phyloP scores from a whole-genome alignment of 441 rosid genomes.

The Gossypium gossypioides region DNA sequence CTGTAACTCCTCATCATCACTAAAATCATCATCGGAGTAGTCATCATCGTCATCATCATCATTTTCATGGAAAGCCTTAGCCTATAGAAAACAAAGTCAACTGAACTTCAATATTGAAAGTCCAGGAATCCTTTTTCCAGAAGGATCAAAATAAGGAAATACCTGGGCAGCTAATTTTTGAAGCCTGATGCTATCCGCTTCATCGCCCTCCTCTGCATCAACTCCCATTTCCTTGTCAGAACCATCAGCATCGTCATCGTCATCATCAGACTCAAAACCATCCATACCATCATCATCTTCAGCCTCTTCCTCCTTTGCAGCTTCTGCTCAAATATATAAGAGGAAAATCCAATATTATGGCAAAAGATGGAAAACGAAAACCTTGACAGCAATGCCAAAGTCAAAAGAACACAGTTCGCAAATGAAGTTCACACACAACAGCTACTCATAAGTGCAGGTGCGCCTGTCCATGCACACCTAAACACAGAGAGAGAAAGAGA shows the following conservation, averaged over 20 bases:
- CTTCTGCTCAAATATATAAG: constrained; percentile 32
- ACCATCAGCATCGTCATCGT: constrained; percentile 67
- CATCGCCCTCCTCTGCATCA: constrained; percentile 82
- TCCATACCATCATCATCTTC: constrained; percentile 94
- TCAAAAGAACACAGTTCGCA: background rate
- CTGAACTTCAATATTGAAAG: background rate
- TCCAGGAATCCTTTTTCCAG: background rate
- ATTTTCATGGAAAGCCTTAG: constrained; percentile 60
- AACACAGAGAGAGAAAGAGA: background rate
- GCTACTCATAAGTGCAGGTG: too few relatives aligned
- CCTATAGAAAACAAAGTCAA: constrained; percentile 28
- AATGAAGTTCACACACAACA: background rate
- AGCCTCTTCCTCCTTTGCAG: constrained; percentile 74
- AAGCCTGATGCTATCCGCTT: constrained; percentile 69
- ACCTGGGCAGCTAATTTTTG: constrained; percentile 86
- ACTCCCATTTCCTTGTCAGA: constrained; percentile 75
- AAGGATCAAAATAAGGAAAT: constrained; percentile 5
- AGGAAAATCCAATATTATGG: background rate
- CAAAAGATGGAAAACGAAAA: background rate
- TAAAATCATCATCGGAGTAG: constrained; percentile 67
- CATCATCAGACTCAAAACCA: constrained; percentile 80
- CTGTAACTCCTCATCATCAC: constrained; percentile 74
- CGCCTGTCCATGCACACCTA: background rate
- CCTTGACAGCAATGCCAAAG: background rate
- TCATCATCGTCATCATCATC: constrained; percentile 64